Base-by-base conservation (phyloP, 306 rosid genomes). In the Cajanus cajan region DNA sequence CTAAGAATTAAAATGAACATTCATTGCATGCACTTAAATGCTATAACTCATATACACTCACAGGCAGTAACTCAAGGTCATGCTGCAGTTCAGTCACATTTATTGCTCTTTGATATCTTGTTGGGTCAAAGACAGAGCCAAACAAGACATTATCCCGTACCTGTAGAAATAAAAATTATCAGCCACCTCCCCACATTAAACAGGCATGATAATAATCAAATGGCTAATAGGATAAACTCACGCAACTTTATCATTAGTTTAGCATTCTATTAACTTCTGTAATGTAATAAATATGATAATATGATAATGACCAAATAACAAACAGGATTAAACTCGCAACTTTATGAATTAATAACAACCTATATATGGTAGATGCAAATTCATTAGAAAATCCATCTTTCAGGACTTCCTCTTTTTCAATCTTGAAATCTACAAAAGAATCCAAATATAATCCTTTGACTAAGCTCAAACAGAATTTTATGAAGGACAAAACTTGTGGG, bases 81-180 rank as follows among this genome's bases (percentile, higher is more conserved):
- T 90, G 97, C 76, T 74, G 93, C 73, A 92, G 84, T 76, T 91
- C 96, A 57, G 91, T 92, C 58, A 89, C 93, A 33, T 86, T 90
- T 82, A 94, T 82, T 51, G 97, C 88, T 84, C 87, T 94, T 88
- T 83, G 85, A 80, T 94, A 94, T 63, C 88, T 86, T 44, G 68
- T 24, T 21, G 90, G 48, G 71, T 92, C 94, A 83, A 89, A 88
- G 67, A 34, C 68, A 73, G 97, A 92, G 77, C 97, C 97, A 68
- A 94, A 94, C 70, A 94, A 78, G 80, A 94, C 83, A 19, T 94
- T 94, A 82, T 94, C 92, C 15, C 91, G 92, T 41, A 95, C 97
- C 98, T 95, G 85, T 28, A 65, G 59, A 76, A 8, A 65, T 69
- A 68, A 48, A 59, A 28, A 39, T n/a, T 66, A 78, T 71, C 45